A percentile compares a stretch with the other conserved stretches of the same genome.
These are phyloP conservation scores for Metschnikowia peoriensis DNA, from an alignment of 805 yeast species.

Conservation along the genomic window DNA sequence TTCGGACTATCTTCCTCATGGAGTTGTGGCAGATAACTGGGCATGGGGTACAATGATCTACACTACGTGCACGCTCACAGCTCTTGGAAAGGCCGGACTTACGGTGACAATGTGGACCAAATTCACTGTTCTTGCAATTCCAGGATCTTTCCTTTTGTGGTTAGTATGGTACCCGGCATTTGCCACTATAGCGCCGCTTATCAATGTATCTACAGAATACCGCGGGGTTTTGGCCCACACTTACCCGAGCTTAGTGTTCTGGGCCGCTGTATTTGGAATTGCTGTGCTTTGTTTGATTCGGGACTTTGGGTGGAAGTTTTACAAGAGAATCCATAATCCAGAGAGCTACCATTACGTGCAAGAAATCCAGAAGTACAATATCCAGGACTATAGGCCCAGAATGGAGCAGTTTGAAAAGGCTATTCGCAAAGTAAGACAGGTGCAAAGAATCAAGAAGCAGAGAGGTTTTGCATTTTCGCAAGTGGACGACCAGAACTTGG, in stretches of 20 bases:
- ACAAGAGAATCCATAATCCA: conserved; percentile 87
- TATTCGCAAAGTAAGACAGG: conserved; percentile 95
- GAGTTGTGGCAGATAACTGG: conserved; percentile 85
- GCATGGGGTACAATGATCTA: conserved; percentile 89
- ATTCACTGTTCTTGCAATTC: conserved; percentile 86
- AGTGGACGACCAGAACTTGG: conserved; percentile 87
- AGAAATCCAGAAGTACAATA: conserved; percentile 92
- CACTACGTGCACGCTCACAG: conserved; percentile 84
- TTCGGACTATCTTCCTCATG: conserved; percentile 65
- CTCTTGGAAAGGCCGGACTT: conserved; percentile 92
- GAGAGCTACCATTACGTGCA: conserved; percentile 94
- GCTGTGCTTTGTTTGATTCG: conserved; percentile 78
- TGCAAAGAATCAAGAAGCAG: conserved; percentile 95
- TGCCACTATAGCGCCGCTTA: conserved; percentile 78
- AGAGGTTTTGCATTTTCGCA: conserved; percentile 98
- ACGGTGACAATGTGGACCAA: conserved; percentile 94
- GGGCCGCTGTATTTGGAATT: conserved; percentile 77
- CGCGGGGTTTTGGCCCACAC: conserved; percentile 73
- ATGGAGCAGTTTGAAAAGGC: conserved; percentile 97
- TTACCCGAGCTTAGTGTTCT: conserved; percentile 75
- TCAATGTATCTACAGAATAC: conserved; percentile 80
- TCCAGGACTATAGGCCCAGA: conserved; percentile 92
- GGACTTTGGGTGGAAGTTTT: conserved; percentile 93
- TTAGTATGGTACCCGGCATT: conserved; percentile 82
- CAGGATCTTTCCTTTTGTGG: conserved; percentile 90